Evolutionary conservation across 2,329 filamentous ascomycete species (phyloP), one percentile per base, ranked within the genome.

Genomic region (Chaetomium olivaceum): DNA sequence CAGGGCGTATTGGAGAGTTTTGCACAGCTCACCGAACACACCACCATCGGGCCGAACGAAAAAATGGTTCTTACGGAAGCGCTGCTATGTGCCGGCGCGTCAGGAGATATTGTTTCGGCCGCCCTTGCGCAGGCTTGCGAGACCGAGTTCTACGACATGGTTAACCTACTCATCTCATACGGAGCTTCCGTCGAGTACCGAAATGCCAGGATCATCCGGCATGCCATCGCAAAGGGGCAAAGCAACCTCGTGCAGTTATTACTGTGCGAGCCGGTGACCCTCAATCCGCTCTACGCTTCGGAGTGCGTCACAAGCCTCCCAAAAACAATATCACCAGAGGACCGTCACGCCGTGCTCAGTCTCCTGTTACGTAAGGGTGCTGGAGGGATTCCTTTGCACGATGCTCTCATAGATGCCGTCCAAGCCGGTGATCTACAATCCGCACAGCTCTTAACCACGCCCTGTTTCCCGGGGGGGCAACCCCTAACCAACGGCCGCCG

Each of bases 21-120:
- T 50, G 76, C 76, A 1, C 72, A 78, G 5, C 75, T 87, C 1
- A 79, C 84, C 65, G 73, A 78, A 1, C 80, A 82, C 58, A 72
- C 79, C 1, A 79, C 80, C 2, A 77, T 85, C 21, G 79, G 78
- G 6, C 80, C 82, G 0, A 78, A 80, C 33, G 80, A 82, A 36
- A 86, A 84, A 70, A 74, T 84, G 51, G 79, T 79, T 2, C 76
- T 88, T 67, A 78, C 83, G 0, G 85, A 89, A 71, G 75, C 86
- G 2, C 72, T 89, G 1, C 77, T 89, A 1, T 87, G 85, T 61
- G 85, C 83, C 1, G 86, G 86, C 0, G 85, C 85, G 1, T 76
- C 79, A 14, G 86, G 86, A 1, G 80, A 84, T 16, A 75, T 78
- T 0, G 75, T 85, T 0, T 79, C 83, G 0, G 74, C 77, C 33